phyloP scores from a whole-genome alignment of 371 early-diverging fungal species.

The Coemansia sp. region DNA sequence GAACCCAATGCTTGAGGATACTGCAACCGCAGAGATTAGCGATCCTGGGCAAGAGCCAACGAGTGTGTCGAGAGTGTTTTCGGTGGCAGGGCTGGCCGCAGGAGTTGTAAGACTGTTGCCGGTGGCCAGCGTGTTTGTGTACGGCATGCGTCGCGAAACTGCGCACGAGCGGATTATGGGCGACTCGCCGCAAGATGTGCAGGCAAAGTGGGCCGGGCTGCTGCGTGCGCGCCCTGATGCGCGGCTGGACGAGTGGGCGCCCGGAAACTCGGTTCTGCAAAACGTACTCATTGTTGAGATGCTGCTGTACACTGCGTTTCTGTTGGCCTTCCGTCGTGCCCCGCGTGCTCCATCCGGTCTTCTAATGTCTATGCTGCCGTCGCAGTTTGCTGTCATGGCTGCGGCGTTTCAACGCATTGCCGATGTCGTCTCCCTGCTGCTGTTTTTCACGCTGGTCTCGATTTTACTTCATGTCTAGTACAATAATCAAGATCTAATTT shows the following conservation, averaged over 20 bases:
- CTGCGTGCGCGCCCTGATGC: slow-evolving; percentile 14
- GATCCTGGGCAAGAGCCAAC: slow-evolving; percentile 19
- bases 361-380: slow-evolving; percentile 14
- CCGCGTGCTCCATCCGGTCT: slow-evolving; percentile 5
- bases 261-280: slow-evolving; percentile 30
- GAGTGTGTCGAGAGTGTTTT: slow-evolving; percentile 16
- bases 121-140: slow-evolving; percentile 26
- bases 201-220: slow-evolving; percentile 23
- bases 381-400: slow-evolving; percentile 10
- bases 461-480: background rate
- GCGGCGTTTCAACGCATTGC: slow-evolving; percentile 17
- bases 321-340: slow-evolving; percentile 12
- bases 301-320: slow-evolving; percentile 21
- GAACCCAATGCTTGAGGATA: slow-evolving; percentile 15
- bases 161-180: slow-evolving; percentile 29
- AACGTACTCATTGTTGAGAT: slow-evolving; percentile 28
- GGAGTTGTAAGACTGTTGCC: slow-evolving; percentile 22
- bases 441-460: slow-evolving; percentile 24
- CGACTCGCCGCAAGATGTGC: slow-evolving; percentile 20
- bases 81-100: slow-evolving; percentile 25
- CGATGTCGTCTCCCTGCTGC: slow-evolving; percentile 31
- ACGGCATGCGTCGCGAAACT: slow-evolving; percentile 30
- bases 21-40: slow-evolving; percentile 14
- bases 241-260: slow-evolving; percentile 31
- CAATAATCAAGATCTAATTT: background rate